phyloP scores from a whole-genome alignment of 2,329 filamentous ascomycete genomes.

The Clathrospora elynae region DNA sequence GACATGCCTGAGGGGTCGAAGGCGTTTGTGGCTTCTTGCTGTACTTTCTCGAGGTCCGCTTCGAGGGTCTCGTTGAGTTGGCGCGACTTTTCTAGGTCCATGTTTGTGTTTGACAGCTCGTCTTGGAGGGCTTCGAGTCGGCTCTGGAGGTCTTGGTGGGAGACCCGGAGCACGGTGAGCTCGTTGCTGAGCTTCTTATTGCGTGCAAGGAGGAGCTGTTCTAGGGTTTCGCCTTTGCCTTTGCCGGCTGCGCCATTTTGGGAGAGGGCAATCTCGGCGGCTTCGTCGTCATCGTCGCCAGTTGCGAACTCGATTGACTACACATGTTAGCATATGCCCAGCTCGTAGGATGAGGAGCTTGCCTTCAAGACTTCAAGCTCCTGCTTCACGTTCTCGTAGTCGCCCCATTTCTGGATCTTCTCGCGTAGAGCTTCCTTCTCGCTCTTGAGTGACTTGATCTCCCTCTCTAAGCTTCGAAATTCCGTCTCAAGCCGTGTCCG shows the following conservation, averaged over 20 bases:
- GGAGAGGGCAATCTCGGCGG: conserved; percentile 40
- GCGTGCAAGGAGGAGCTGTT: conserved; percentile 85
- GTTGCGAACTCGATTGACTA: conserved; percentile 93
- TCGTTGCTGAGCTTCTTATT: conserved; percentile 98
- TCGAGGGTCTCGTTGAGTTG: conserved; percentile 87
- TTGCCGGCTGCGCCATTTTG: conserved; percentile 60
- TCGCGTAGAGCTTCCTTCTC: conserved; percentile 80
- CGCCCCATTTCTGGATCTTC: conserved; percentile 86
- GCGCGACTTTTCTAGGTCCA: conserved; percentile 82
- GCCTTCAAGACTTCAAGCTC: conserved; percentile 92
- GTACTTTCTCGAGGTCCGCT: conserved; percentile 85
- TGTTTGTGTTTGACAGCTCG: conserved; percentile 80
- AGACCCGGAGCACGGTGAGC: conserved; percentile 87
- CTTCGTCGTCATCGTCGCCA: conserved; percentile 69
- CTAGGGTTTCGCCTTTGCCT: conserved; percentile 77
- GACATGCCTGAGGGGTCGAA: conserved; percentile 87
- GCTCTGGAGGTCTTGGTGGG: conserved; percentile 86
- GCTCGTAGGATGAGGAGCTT: not conserved
- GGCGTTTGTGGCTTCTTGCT: conserved; percentile 80
- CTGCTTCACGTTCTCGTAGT: conserved; percentile 95
- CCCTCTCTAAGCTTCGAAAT: conserved; percentile 78
- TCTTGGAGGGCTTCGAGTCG: conserved; percentile 81
- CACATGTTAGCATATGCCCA: conserved; percentile 15
- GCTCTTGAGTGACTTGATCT: conserved; percentile 72
- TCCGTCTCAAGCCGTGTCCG: conserved; percentile 77